phyloP scores from a whole-genome alignment of 192 early-diverging fungal species.

The Phycomyces nitens region DNA sequence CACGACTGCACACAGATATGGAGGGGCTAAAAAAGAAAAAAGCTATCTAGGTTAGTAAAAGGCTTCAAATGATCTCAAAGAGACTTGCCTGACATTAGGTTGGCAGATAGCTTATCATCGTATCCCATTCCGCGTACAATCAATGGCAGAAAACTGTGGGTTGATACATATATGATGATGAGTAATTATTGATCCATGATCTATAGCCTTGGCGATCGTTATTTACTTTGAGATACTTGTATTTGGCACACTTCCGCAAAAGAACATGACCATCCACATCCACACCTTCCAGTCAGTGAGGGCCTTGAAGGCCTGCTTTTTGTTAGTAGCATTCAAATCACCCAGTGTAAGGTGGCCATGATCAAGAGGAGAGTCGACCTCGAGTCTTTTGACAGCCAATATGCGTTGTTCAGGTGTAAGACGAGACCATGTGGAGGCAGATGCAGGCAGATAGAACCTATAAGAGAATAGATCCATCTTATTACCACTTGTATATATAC shows the following conservation, averaged over 20 bases:
- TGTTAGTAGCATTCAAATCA: constrained; percentile 21
- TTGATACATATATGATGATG: background rate
- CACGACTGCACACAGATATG: constrained; percentile 27
- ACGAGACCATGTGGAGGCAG: constrained; percentile 17
- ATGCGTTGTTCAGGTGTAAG: constrained; percentile 19
- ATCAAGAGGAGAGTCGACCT: background rate
- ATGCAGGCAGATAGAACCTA: constrained; percentile 29
- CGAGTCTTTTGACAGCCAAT: constrained; percentile 15
- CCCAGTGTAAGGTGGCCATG: constrained; percentile 12
- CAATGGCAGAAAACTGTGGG: constrained; percentile 28
- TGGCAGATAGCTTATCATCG: constrained; percentile 28
- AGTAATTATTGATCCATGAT: no score
- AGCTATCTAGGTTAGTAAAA: background rate
- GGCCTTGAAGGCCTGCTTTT: constrained; percentile 19
- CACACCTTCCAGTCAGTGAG: constrained; percentile 33
- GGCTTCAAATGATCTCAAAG: background rate
- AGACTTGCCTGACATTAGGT: constrained; percentile 30
- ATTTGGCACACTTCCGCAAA: constrained; percentile 36
- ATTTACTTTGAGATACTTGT: constrained; percentile 36
- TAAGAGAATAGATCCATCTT: background rate
- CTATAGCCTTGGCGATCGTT: no score
- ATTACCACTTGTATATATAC: background rate
- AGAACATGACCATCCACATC: constrained; percentile 37
- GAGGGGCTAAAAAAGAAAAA: constrained; percentile 21
- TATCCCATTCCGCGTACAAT: constrained; percentile 34